A percentile compares a stretch with the other conserved stretches of the same genome.
Evolutionary conservation across 352 stramenopile genomes (phyloP).

Genomic region (Aphanomyces euteiches): DNA sequence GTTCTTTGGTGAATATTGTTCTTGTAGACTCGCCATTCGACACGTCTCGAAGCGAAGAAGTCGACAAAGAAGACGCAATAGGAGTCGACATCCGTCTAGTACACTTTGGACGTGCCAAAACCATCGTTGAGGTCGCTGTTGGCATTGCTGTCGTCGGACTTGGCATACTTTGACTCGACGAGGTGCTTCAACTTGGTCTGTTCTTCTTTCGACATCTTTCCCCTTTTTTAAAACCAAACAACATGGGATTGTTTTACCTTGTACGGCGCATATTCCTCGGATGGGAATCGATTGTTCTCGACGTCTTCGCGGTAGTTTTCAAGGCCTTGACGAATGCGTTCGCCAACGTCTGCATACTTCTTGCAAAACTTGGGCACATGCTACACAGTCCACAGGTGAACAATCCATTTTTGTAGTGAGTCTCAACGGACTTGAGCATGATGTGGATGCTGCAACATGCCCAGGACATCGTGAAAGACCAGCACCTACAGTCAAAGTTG

Average conservation of each 20-base stretch:
- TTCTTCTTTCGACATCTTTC: slow-evolving; percentile 77
- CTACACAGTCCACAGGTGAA: slow-evolving; percentile 34
- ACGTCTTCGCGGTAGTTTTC: slow-evolving; percentile 96
- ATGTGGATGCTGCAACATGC: slow-evolving; percentile 97
- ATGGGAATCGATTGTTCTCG: slow-evolving; percentile 92
- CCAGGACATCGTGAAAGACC: slow-evolving; percentile 98
- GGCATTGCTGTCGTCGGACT: slow-evolving; percentile 32
- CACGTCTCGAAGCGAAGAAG: neutral
- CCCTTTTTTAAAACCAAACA: slow-evolving; percentile 13
- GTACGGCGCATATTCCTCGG: slow-evolving; percentile 93
- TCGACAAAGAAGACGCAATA: neutral
- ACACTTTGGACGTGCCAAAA: slow-evolving; percentile 78
- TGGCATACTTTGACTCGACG: slow-evolving; percentile 54
- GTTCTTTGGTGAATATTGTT: neutral
- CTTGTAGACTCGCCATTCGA: neutral
- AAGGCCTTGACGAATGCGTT: slow-evolving; percentile 91
- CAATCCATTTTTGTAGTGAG: neutral
- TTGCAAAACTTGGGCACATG: slow-evolving; percentile 98
- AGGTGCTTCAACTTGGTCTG: slow-evolving; percentile 64
- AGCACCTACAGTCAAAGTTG: slow-evolving; percentile 73
- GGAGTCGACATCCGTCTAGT: slow-evolving; percentile 36
- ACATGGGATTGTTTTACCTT: slow-evolving; percentile 47
- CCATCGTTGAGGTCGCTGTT: slow-evolving; percentile 35
- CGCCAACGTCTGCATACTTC: slow-evolving; percentile 93
- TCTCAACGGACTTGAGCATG: slow-evolving; percentile 76